Evolutionary conservation across 2,329 filamentous ascomycete genomes (phyloP), one percentile per base, ranked within the genome.

Genomic region (Scedosporium minutisporum): DNA sequence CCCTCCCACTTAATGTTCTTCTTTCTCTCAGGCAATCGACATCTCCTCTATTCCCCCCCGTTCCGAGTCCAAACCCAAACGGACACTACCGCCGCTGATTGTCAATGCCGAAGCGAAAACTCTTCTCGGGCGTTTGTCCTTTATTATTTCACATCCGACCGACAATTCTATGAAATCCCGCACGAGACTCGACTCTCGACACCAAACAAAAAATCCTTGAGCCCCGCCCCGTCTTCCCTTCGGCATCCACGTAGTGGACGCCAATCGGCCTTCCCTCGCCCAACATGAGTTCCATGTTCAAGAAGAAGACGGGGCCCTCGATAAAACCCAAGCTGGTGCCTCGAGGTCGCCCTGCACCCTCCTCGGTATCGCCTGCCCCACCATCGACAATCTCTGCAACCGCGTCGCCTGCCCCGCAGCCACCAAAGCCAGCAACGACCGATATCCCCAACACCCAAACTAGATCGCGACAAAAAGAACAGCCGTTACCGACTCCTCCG

Each of bases 311-410:
- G 69, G 79, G 80, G 67, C 76, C 80, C 63, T 79, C 79, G 76
- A 90, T 91, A 76, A 89, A 89, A 72, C 88, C 88, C 55, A 91
- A 89, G 76, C 83, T 83, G 66, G 84, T 75, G 41, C 78, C 80
- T 66, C 83, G 86, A 69, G 79, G 81, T 64, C 76, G 80, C 63
- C 71, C 72, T 65, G 77, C 78, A 66, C 75, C 77, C 62, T 72
- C 76, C 46, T 23, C 48, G 7, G 21, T 60, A 3, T 53, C 60
- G 46, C 51, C 63, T 55, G 41, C 51, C 27, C 48, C 62, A 48
- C 25, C 64, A 55, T 48, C 60, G 23, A 18, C 41, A 14, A 33
- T 57, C 33, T 48, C 63, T 55, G 27, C 51, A 16, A 53, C 62
- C 25, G 23, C 64, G 44, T 48, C 60, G 25, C 41, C 41, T 18